Evolutionary conservation across 148 eudicot species (phyloP).

Genomic region (Euryodendron excelsum): DNA sequence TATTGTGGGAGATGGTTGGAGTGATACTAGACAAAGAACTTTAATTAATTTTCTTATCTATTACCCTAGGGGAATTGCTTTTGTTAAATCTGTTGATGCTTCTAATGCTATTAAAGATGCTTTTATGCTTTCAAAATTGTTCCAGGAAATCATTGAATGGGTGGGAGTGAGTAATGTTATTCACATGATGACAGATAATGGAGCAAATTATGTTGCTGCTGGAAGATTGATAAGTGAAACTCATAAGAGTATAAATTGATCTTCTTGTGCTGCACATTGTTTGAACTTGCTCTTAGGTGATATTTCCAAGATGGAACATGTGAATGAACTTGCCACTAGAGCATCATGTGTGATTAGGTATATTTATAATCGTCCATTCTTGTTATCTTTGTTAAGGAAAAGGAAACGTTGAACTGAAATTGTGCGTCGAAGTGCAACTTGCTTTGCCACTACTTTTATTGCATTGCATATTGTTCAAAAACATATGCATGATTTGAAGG

Average conservation of each 20-base stretch:
- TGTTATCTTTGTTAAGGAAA: constrained; percentile 11
- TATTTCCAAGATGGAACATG: neutral
- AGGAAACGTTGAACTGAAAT: constrained; percentile 11
- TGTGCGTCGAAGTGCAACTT: too few species aligned
- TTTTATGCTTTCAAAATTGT: neutral
- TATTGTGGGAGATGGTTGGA: constrained; percentile 21
- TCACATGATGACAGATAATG: constrained; percentile 19
- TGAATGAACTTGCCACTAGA: neutral
- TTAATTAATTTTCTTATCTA: constrained; percentile 3
- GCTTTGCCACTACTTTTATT: too few species aligned
- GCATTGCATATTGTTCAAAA: too few species aligned
- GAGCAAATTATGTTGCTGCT: neutral
- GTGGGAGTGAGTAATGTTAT: constrained; percentile 11
- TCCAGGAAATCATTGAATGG: neutral
- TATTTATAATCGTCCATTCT: neutral
- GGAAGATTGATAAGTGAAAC: neutral
- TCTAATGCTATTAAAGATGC: neutral
- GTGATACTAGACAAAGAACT: neutral
- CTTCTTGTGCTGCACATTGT: neutral
- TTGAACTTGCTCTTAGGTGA: neutral
- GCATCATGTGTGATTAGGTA: neutral
- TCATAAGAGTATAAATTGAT: neutral
- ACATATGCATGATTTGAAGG: too few species aligned
- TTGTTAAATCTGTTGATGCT: neutral
- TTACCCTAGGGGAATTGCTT: neutral